These are phyloP conservation scores for Aureobasidium sp. DNA, from an alignment of 2,329 filamentous ascomycete species.

Conservation along the genomic window DNA sequence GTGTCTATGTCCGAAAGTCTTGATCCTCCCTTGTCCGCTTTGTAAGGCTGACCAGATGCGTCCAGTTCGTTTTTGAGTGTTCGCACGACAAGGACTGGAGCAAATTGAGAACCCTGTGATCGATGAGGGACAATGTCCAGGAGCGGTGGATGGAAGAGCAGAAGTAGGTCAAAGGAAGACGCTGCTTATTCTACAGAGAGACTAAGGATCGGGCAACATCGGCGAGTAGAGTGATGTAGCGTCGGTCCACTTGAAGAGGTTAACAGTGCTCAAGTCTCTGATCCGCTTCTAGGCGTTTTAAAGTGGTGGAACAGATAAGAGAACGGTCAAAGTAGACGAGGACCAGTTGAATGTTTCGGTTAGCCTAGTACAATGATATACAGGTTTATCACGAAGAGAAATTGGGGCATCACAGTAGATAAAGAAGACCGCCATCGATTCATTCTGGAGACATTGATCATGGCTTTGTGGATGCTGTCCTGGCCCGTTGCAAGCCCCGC, in stretches of 20 bases:
- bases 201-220: not conserved
- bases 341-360: not conserved
- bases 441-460: not conserved
- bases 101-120: too few species aligned
- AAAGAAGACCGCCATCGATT: not conserved
- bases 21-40: too few species aligned
- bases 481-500: slow-evolving; percentile 2
- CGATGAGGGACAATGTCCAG: not conserved
- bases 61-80: not conserved
- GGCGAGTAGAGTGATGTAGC: not conserved
- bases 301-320: not conserved
- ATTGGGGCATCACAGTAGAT: slow-evolving; percentile 5
- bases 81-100: not conserved
- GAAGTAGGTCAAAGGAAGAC: not conserved
- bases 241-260: not conserved
- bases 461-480: not conserved
- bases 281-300: not conserved
- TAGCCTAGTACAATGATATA: not conserved
- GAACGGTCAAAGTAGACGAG: not conserved
- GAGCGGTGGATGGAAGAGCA: not conserved
- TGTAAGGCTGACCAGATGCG: not conserved
- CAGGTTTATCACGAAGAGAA: not conserved
- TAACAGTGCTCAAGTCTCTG: not conserved
- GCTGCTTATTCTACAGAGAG: not conserved
- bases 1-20: not conserved